Base-by-base conservation (phyloP, 768 basidiomycete species). In the Xerocomellus chrysenteron region DNA sequence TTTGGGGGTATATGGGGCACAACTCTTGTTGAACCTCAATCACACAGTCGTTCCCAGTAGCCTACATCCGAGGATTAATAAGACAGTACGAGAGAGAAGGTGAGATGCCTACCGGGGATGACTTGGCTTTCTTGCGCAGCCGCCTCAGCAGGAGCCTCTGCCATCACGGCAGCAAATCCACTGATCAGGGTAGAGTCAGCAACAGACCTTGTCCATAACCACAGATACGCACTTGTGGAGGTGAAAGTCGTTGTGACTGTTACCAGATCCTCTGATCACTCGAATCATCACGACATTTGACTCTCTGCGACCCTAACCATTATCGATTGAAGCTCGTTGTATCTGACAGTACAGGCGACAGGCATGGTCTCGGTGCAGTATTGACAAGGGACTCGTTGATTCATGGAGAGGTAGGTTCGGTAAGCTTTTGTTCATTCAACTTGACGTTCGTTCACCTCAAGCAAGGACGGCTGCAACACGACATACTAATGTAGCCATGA, bases 181-280 rank as follows among this genome's bases (percentile, higher is more conserved):
- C 64, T 62, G 35, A 10, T 35, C n/a, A n/a, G 36, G 11, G 11
- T 32, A 32, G 10, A 32, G 32, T 32, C 32, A 32, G 32, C 32
- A 32, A 11, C 17, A 19, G 36, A 50, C 33, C 32, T 32, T 1
- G 12, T 16, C 33, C 13, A 35, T 33, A 19, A 5, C 6, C 24
- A 50, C 5, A 2, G 17, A 16, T 21, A 65, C 56, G 42, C 42
- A 65, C 66, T 12, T 33, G n/a, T 55, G 32, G 8, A 67, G 55
- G 21, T 68, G 64, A 51, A 60, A 63, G 11, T 67, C 61, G 24
- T 43, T 58, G 16, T 68, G 66, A 56, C 67, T 68, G n/a, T 16
- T n/a, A 3, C 21, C 33, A 36, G 39, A 17, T 21, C 19, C 17
- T 24, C 12, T 21, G 21, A 21, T 21, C 21, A 21, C 21, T 21